Percentiles rank a stretch among this genome's conserved stretches.
phyloP scores from a whole-genome alignment of 768 basidiomycete species.

The Butyriboletus loyo region DNA sequence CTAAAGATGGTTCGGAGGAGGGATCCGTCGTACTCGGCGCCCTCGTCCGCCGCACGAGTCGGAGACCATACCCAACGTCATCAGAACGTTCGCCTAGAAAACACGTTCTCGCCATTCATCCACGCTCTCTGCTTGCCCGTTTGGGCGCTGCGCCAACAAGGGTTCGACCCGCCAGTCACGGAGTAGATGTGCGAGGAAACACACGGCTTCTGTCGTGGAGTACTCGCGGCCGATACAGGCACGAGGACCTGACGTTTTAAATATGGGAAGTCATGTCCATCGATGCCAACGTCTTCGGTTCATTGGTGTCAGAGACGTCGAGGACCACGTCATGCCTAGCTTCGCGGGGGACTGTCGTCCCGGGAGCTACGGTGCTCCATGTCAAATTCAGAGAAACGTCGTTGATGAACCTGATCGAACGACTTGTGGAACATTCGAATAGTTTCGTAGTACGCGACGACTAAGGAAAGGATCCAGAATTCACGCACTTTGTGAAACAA shows the following conservation, averaged over 20 bases:
- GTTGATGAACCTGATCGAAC: background rate
- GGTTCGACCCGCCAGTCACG: slow-evolving; percentile 53
- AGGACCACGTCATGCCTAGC: slow-evolving; percentile 24
- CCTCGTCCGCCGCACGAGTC: slow-evolving; percentile 11
- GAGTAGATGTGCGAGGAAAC: slow-evolving; percentile 48
- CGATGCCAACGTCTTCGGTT: slow-evolving; percentile 1
- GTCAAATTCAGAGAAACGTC: background rate
- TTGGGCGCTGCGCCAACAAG: slow-evolving; percentile 20
- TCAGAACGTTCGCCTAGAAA: slow-evolving; percentile 5
- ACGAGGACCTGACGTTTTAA: slow-evolving; percentile 39
- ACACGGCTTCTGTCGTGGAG: slow-evolving; percentile 47
- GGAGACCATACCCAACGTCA: slow-evolving; percentile 17
- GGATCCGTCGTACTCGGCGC: too few relatives aligned
- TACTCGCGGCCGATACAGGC: slow-evolving; percentile 54
- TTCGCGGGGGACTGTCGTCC: slow-evolving; percentile 25
- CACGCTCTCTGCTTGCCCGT: slow-evolving; percentile 7
- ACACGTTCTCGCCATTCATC: slow-evolving; percentile 17
- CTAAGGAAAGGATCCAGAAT: slow-evolving; percentile 9
- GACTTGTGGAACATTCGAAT: slow-evolving; percentile 30
- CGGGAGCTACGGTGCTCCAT: slow-evolving; percentile 21
- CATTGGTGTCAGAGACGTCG: slow-evolving; percentile 11
- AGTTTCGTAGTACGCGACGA: slow-evolving; percentile 28
- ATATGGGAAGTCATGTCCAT: background rate
- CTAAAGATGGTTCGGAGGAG: too few relatives aligned
- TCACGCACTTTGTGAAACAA: slow-evolving; percentile 25